Conservation (phyloP, 345 rosid species). For the Heritiera fomes region DNA sequence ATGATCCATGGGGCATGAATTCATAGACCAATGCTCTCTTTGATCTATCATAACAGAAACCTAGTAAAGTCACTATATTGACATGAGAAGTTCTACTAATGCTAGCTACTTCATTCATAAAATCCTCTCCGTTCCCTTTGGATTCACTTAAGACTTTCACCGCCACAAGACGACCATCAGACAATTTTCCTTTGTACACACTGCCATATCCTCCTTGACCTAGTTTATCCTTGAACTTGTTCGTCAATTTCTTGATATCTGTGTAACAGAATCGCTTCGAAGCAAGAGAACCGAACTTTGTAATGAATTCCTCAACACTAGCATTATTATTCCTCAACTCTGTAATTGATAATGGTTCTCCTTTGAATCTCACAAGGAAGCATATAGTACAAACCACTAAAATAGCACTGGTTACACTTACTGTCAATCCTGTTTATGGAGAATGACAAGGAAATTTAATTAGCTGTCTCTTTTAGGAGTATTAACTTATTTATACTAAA, state of each 20-base stretch:
- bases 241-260: slow-evolving; percentile 32
- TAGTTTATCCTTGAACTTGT: slow-evolving; percentile 21
- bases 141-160: slow-evolving; percentile 21
- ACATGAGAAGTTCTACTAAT: slow-evolving; percentile 39
- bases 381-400: background rate
- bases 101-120: slow-evolving; percentile 33
- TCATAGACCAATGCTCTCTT: slow-evolving; percentile 34
- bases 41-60: slow-evolving; percentile 40
- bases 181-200: slow-evolving; percentile 34
- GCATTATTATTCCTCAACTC: background rate
- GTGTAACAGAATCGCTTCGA: slow-evolving; percentile 20
- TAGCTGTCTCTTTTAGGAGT: no score
- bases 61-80: slow-evolving; percentile 35
- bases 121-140: background rate
- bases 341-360: background rate
- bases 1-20: slow-evolving; percentile 41
- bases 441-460: background rate
- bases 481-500: no score
- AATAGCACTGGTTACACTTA: background rate
- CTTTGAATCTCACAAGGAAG: background rate
- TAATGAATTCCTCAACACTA: slow-evolving; percentile 21
- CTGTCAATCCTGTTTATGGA: background rate
- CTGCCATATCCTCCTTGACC: slow-evolving; percentile 37
- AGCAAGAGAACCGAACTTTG: background rate
- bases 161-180: slow-evolving; percentile 26